A percentile compares a stretch with the other conserved stretches of the same genome.
These are phyloP conservation scores for Rhodotorula sp. DNA, from an alignment of 1,284 basidiomycete species.

Conservation along the genomic window DNA sequence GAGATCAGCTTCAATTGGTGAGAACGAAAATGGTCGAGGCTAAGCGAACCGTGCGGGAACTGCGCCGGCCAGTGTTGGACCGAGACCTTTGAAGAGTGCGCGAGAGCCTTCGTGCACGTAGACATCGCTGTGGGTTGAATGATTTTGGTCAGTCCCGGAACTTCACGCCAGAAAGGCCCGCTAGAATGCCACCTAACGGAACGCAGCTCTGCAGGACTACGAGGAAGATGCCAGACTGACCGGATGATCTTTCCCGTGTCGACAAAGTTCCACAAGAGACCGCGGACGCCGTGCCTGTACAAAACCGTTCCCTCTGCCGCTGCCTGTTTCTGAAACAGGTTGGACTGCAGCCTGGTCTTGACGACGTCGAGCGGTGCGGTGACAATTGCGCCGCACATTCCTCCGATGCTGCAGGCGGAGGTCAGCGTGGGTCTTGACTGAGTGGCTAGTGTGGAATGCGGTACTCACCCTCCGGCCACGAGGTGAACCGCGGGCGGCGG, in stretches of 20 bases:
- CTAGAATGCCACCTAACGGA: too few species aligned
- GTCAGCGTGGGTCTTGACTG: neutral
- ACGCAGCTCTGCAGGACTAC: neutral
- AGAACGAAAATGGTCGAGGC: neutral
- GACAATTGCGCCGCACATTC: constrained; percentile 96
- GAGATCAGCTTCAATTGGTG: neutral
- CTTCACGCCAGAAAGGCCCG: too few species aligned
- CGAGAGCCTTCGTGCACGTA: constrained; percentile 84
- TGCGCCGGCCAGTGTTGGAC: constrained; percentile 90
- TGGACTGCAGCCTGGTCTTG: constrained; percentile 93
- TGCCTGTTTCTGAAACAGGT: constrained; percentile 62
- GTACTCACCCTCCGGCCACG: constrained; percentile 48
- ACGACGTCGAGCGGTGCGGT: constrained; percentile 98
- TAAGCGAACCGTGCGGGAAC: constrained; percentile 74
- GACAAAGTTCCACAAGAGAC: constrained; percentile 85
- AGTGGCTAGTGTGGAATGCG: too few species aligned
- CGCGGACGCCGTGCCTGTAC: constrained; percentile 50
- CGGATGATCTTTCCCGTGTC: constrained; percentile 88
- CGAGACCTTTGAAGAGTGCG: constrained; percentile 91
- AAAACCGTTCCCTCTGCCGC: constrained; percentile 42
- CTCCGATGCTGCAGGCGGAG: constrained; percentile 69
- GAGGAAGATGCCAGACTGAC: constrained; percentile 53
- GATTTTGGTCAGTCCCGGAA: too few species aligned
- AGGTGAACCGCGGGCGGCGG: constrained; percentile 49
- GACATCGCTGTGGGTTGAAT: constrained; percentile 68